These are phyloP conservation scores for Acacia acuminata DNA, from an alignment of 306 rosid genomes.

Conservation along the genomic window DNA sequence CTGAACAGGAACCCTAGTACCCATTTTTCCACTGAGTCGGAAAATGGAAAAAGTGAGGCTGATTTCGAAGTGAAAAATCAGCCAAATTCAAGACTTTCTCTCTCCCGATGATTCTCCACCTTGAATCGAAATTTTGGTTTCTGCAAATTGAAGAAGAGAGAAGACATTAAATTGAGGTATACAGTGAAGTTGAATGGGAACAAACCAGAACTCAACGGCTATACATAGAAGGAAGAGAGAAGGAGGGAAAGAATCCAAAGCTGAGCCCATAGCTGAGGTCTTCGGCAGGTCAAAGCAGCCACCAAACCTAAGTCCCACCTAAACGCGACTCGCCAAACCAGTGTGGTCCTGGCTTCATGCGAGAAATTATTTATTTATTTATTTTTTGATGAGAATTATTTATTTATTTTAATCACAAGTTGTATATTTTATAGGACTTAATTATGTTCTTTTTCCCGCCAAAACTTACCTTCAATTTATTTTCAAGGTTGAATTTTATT, in stretches of 20 bases:
- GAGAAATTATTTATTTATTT: background rate
- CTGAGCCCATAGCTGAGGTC: constrained; percentile 52
- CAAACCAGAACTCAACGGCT: constrained; percentile 42
- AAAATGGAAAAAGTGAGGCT: background rate
- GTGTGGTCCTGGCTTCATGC: background rate
- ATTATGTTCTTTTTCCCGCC: too few relatives aligned
- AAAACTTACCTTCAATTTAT: too few relatives aligned
- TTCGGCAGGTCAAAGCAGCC: constrained; percentile 34
- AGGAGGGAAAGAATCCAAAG: constrained; percentile 21
- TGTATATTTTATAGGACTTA: too few relatives aligned
- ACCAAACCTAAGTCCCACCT: constrained; percentile 58
- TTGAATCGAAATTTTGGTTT: background rate
- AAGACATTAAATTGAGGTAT: constrained; percentile 17
- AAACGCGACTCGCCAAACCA: constrained; percentile 48
- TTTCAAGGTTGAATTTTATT: too few relatives aligned
- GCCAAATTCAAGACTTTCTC: constrained; percentile 3
- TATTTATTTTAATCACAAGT: background rate
- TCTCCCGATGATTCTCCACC: background rate
- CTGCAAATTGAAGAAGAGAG: constrained; percentile 11
- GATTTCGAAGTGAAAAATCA: background rate
- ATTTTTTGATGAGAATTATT: too few relatives aligned
- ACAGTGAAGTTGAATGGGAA: background rate
- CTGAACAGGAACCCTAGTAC: constrained; percentile 84
- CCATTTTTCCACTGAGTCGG: constrained; percentile 48
- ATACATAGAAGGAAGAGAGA: constrained; percentile 26